Base-by-base conservation (phyloP, 345 rosid species). In the Populus alba region DNA sequence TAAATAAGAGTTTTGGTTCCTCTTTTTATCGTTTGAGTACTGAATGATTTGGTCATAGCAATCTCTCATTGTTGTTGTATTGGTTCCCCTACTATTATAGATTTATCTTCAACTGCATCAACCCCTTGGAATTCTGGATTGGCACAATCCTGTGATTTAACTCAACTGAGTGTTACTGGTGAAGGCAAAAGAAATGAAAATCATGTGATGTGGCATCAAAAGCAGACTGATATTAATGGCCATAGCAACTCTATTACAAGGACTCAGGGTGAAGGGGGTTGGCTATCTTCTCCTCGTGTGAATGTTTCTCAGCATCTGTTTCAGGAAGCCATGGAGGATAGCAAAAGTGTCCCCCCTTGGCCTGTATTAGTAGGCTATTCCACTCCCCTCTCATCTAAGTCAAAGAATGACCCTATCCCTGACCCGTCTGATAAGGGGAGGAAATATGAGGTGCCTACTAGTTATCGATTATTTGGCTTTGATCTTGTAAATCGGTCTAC, bases 141-240 rank as follows among this genome's bases (percentile, higher is more conserved):
- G 72, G 78, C 84, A 15, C 90, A 91, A 77, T 79, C 91, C 80
- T 89, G 84, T 63, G 91, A 93, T 83, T 78, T 88, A 80, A 62
- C 81, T 49, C 90, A 85, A 62, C 62, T 82, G 25, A 80, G 73
- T 78, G 85, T 72, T 69, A 68, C 80, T 61, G 76, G 85, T 68
- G 97, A 89, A 76, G 90, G 83, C 53, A 86, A 83, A 81, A 79
- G 88, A 68, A 80, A 79, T 80, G 92, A 90, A 37, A 84, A 73
- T 68, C 80, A 76, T 77, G 80, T 76, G 4, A 69, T 71, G 70
- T 83, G 94, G 97, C 87, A 85, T 77, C 87, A 78, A 17, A 85
- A 86, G 82, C 90, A 76, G 70, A 70, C 76, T 0, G 92, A 88
- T 75, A 74, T 81, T 72, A 83, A 77, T 74, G 80, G 77, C 79